Evolutionary conservation across 169 alveolate species (phyloP), one percentile per base, ranked within the genome.

Genomic region (Cryptosporidium canis): DNA sequence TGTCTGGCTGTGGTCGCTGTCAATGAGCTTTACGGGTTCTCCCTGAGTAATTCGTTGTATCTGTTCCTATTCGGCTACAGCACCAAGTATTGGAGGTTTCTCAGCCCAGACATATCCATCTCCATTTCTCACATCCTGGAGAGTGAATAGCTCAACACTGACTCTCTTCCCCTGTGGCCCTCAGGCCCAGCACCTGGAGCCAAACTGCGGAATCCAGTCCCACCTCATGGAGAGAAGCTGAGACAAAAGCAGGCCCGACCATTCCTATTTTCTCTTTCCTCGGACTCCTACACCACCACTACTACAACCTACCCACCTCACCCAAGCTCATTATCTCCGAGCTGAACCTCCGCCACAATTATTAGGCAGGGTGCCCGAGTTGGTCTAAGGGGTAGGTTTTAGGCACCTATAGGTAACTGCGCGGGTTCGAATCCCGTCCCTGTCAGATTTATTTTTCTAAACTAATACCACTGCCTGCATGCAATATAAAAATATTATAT

Each of bases 351-450:
- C 65, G 1, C 35, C n/a, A 18, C 29, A 43, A 18, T 14, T n/a
- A 33, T 70, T 55, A 58, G 87, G 87, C 87, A 77, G 87, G 87
- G 87, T 77, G 87, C 87, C 87, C 87, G 87, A 77, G 87, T 77
- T 77, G 87, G 87, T 77, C 87, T 55, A 77, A 77, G 87, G 87
- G 87, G 87, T 77, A 77, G 87, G 87, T 77, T 77, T 77, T 77
- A 77, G 87, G 87, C 87, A 77, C 87, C 87, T 77, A 77, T 77
- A 77, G 87, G 87, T 77, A 77, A 77, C 87, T 77, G 87, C 87
- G 87, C 87, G 87, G 87, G 87, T 77, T 77, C 87, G 87, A 77
- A 55, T 77, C 87, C 87, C 87, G 87, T 77, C 87, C 87, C 87
- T 77, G 87, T 77, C 87, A 77, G 71, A 18, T 77, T 77, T 58